Evolutionary conservation across 495 filamentous ascomycete genomes (phyloP).

Genomic region (Penicillium herquei): DNA sequence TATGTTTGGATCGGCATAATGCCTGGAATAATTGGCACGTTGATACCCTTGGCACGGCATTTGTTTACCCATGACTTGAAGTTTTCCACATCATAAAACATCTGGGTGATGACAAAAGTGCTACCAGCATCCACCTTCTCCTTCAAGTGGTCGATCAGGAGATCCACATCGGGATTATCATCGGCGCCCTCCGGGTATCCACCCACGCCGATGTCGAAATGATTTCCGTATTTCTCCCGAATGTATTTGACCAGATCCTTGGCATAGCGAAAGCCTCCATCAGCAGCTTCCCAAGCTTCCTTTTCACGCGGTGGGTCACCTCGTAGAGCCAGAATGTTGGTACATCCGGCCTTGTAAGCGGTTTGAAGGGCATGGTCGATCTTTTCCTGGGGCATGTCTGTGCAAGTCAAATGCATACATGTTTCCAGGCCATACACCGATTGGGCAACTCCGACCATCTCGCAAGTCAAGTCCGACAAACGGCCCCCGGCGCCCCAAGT

Average conservation of each 20-base stretch:
- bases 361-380: slow-evolving; percentile 83
- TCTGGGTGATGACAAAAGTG: slow-evolving; percentile 94
- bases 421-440: slow-evolving; percentile 96
- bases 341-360: slow-evolving; percentile 94
- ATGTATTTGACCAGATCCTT: slow-evolving; percentile 94
- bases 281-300: slow-evolving; percentile 85
- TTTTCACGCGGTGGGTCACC: slow-evolving; percentile 95
- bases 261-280: slow-evolving; percentile 86
- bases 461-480: slow-evolving; percentile 85
- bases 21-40: slow-evolving; percentile 87
- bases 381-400: slow-evolving; percentile 91
- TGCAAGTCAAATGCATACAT: slow-evolving; percentile 99
- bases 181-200: slow-evolving; percentile 97
- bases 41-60: slow-evolving; percentile 80
- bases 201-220: slow-evolving; percentile 97
- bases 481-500: slow-evolving; percentile 98
- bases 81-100: slow-evolving; percentile 98
- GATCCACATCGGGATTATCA: slow-evolving; percentile 81
- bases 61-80: slow-evolving; percentile 89
- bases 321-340: slow-evolving; percentile 92
- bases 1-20: slow-evolving; percentile 99
- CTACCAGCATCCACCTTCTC: slow-evolving; percentile 96
- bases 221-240: slow-evolving; percentile 80
- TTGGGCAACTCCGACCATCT: slow-evolving; percentile 97
- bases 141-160: slow-evolving; percentile 88